phyloP scores from a whole-genome alignment of 2,329 filamentous ascomycete species.

The Hypoxylon sp. region DNA sequence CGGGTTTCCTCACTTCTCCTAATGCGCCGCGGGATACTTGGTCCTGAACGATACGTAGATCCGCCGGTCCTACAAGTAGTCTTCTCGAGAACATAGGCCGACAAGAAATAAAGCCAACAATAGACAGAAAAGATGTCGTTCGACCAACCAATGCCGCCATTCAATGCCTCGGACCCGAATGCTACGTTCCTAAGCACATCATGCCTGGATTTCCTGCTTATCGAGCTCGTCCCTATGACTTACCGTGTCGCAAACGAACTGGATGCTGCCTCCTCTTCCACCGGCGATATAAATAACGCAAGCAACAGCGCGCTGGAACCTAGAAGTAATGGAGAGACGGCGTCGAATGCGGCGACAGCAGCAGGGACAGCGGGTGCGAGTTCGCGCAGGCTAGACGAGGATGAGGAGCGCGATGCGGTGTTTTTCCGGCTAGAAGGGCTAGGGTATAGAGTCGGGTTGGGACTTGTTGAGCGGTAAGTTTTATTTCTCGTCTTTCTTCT shows the following conservation, averaged over 20 bases:
- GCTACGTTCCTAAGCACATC: slow-evolving; percentile 85
- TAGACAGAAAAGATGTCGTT: slow-evolving; percentile 73
- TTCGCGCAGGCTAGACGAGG: slow-evolving; percentile 71
- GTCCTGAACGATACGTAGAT: slow-evolving; percentile 1
- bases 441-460: slow-evolving; percentile 93
- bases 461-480: slow-evolving; percentile 86
- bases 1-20: not conserved
- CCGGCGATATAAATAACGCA: slow-evolving; percentile 30
- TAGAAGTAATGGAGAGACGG: slow-evolving; percentile 31
- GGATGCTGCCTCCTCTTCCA: slow-evolving; percentile 60
- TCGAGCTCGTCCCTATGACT: slow-evolving; percentile 95
- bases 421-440: slow-evolving; percentile 86
- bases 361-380: slow-evolving; percentile 46
- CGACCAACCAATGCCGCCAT: slow-evolving; percentile 77
- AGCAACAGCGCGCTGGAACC: not conserved
- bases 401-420: slow-evolving; percentile 87
- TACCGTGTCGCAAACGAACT: slow-evolving; percentile 86
- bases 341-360: slow-evolving; percentile 33
- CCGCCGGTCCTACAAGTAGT: not conserved
- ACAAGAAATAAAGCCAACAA: slow-evolving; percentile 9
- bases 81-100: not conserved
- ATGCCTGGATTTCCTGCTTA: slow-evolving; percentile 93
- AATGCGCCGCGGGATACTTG: slow-evolving; percentile 33
- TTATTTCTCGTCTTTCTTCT: slow-evolving; percentile 20
- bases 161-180: slow-evolving; percentile 79